Conservation (phyloP, 108 stramenopile species). For the Seminavis robusta region DNA sequence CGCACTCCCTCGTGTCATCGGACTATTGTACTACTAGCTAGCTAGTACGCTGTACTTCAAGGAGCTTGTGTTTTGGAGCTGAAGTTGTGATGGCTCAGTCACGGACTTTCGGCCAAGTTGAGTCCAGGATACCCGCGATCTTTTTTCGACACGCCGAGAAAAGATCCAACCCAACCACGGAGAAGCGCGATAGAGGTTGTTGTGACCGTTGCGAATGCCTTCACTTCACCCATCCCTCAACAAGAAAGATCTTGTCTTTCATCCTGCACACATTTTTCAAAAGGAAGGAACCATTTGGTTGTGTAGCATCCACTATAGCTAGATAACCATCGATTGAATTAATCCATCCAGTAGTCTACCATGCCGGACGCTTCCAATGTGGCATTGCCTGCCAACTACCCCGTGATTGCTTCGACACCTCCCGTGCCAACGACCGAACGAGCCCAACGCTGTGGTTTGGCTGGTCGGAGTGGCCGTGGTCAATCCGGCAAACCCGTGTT, state of each 20-base stretch:
- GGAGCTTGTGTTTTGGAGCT: too few species aligned
- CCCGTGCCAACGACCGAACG: constrained; percentile 65
- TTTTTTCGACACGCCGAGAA: too few species aligned
- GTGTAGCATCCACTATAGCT: too few species aligned
- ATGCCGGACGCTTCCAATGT: constrained; percentile 66
- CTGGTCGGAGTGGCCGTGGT: constrained; percentile 57
- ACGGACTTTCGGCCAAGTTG: too few species aligned
- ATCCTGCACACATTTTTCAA: not conserved
- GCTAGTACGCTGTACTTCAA: too few species aligned
- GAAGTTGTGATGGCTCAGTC: too few species aligned
- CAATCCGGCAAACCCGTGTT: constrained; percentile 50
- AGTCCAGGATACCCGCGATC: too few species aligned
- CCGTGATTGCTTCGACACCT: constrained; percentile 45
- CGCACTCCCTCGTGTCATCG: too few species aligned
- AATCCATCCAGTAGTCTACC: constrained; percentile 13
- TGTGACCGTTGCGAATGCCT: not conserved
- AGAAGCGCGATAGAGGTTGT: constrained; percentile 34
- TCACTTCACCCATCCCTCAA: not conserved
- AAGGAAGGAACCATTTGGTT: too few species aligned
- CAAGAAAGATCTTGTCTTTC: not conserved
- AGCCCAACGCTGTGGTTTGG: constrained; percentile 62
- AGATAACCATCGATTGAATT: too few species aligned
- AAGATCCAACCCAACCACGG: too few species aligned
- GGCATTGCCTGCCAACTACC: constrained; percentile 58
- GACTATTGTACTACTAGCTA: too few species aligned